phyloP scores from a whole-genome alignment of 1,284 basidiomycete species.

The Ceratobasidium sp. region DNA sequence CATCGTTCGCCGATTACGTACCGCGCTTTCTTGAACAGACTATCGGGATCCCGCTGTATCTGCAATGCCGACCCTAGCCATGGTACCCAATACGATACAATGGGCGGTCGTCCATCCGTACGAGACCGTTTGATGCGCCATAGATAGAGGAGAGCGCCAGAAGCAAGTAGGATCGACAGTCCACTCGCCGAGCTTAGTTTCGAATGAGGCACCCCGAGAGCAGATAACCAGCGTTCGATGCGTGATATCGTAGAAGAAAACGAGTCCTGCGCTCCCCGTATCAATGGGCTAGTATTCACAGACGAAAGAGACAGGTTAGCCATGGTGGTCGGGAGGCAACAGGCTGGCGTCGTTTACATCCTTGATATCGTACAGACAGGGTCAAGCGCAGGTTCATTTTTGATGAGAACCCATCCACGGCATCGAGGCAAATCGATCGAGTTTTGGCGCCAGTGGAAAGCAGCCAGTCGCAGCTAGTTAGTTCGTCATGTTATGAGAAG shows the following conservation, averaged over 20 bases:
- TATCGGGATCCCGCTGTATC: slow-evolving; percentile 46
- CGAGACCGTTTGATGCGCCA: background rate
- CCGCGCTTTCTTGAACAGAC: slow-evolving; percentile 34
- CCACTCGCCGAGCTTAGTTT: background rate
- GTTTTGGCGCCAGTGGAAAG: background rate
- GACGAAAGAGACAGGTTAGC: background rate
- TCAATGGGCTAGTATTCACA: background rate
- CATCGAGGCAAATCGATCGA: background rate
- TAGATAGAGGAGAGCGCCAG: slow-evolving; percentile 31
- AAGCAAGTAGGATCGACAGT: slow-evolving; percentile 28
- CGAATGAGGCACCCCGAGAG: background rate
- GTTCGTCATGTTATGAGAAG: too few species aligned
- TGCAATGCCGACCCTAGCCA: slow-evolving; percentile 48
- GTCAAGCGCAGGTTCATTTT: background rate
- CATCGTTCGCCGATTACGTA: slow-evolving; percentile 2
- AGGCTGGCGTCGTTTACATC: background rate
- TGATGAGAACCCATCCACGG: background rate
- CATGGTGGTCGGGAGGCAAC: background rate
- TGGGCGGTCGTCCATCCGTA: slow-evolving; percentile 29
- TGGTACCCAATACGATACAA: slow-evolving; percentile 43
- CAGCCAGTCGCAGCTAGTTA: too few species aligned
- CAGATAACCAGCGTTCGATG: slow-evolving; percentile 10
- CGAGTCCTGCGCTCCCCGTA: slow-evolving; percentile 11
- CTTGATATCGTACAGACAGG: background rate
- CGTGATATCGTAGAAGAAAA: background rate